Conservation (phyloP, 208 protist genomes). For the Leishmania martiniquensis region DNA sequence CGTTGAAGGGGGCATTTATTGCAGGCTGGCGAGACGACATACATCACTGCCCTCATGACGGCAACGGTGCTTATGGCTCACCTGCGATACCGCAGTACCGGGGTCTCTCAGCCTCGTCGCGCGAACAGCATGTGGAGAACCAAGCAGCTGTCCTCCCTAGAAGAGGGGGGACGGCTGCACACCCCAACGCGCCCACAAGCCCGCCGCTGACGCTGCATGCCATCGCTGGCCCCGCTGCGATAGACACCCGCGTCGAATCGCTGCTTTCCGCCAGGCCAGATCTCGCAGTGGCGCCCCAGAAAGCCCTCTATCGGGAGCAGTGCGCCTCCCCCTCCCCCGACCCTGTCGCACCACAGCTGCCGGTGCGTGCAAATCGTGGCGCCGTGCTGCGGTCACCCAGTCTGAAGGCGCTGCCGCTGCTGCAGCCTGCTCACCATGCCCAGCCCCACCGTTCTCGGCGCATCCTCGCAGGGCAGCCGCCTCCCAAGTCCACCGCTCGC, state of each 20-base stretch:
- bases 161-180: not conserved
- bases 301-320: not conserved
- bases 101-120: slow-evolving; percentile 9
- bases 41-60: not conserved
- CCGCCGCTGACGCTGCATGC: not conserved
- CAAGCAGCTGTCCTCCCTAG: not conserved
- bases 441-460: not conserved
- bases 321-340: not conserved
- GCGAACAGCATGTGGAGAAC: not conserved
- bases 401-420: not conserved
- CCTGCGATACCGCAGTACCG: not conserved
- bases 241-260: not conserved
- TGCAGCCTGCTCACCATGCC: not conserved
- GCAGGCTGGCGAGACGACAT: not conserved
- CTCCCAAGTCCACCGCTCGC: not conserved
- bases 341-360: slow-evolving; percentile 10
- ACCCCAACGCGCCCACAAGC: not conserved
- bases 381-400: not conserved
- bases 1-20: not conserved
- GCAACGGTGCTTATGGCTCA: not conserved
- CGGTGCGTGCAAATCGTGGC: not conserved
- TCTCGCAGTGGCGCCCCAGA: not conserved
- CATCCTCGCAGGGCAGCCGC: not conserved
- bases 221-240: not conserved
- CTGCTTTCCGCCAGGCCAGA: not conserved